These are phyloP conservation scores for Pulveroboletus sp. DNA, from an alignment of 768 basidiomycete genomes.

Conservation along the genomic window DNA sequence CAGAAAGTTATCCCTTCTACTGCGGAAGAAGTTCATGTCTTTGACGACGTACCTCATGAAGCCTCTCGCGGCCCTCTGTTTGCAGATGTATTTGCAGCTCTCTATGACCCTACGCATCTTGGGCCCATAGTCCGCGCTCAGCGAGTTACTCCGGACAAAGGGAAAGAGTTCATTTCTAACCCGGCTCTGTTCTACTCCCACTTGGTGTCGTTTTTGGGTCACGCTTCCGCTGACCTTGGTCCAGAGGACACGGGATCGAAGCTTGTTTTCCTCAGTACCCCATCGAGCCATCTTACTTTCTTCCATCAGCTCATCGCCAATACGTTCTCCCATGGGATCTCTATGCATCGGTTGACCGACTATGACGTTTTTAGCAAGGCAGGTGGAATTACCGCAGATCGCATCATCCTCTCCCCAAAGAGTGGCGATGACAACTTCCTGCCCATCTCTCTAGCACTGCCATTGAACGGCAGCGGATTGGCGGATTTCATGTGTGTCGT, in stretches of 20 bases:
- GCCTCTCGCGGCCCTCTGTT: conserved; percentile 62
- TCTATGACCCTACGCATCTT: conserved; percentile 40
- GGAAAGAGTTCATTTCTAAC: conserved; percentile 45
- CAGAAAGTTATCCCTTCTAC: conserved; percentile 53
- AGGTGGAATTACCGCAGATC: conserved; percentile 64
- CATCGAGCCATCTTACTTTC: conserved; percentile 39
- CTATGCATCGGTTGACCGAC: conserved; percentile 58
- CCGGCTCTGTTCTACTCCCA: conserved; percentile 43
- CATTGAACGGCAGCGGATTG: conserved; percentile 48
- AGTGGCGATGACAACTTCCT: conserved; percentile 33
- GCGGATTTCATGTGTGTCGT: conserved; percentile 72
- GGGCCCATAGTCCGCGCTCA: conserved; percentile 47
- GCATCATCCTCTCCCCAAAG: conserved; percentile 60
- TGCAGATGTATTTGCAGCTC: conserved; percentile 61
- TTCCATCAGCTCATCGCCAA: conserved; percentile 51
- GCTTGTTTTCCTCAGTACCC: conserved; percentile 51
- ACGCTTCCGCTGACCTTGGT: conserved; percentile 27
- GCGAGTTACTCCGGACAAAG: conserved; percentile 53
- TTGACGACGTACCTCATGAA: conserved; percentile 71
- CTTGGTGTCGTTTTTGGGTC: conserved; percentile 22
- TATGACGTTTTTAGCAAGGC: conserved; percentile 72
- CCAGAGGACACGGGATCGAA: conserved; percentile 31
- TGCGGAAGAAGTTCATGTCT: conserved; percentile 58
- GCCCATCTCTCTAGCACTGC: conserved; percentile 54
- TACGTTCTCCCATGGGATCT: conserved; percentile 50